Conservation (phyloP, 768 basidiomycete genomes). For the Clitopilus passeckerianus region DNA sequence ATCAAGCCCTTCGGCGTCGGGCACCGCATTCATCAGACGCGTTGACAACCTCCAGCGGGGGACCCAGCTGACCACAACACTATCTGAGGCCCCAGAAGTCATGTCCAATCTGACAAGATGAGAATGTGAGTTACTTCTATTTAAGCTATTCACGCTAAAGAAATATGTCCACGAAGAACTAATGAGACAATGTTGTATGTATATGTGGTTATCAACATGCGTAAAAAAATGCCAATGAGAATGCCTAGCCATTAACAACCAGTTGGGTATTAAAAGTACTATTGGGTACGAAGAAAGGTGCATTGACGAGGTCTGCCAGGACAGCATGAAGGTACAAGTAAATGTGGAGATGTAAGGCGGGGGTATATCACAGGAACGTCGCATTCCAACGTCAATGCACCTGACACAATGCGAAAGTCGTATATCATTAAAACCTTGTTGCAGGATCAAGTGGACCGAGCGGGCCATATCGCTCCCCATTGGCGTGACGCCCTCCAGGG, state of each 20-base stretch:
- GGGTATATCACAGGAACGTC: slow-evolving; percentile 36
- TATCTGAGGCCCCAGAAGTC: too few species aligned
- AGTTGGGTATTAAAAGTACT: slow-evolving; percentile 20
- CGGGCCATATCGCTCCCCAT: slow-evolving; percentile 44
- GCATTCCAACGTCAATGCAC: slow-evolving; percentile 16
- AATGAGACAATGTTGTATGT: not conserved
- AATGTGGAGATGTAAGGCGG: slow-evolving; percentile 24
- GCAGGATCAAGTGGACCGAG: slow-evolving; percentile 60
- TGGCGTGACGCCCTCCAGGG: slow-evolving; percentile 16
- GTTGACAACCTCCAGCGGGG: too few species aligned
- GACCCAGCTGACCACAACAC: too few species aligned
- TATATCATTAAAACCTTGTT: slow-evolving; percentile 37
- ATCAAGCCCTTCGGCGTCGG: too few species aligned
- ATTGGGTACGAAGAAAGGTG: slow-evolving; percentile 9
- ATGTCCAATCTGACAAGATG: too few species aligned
- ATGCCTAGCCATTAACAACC: slow-evolving; percentile 19
- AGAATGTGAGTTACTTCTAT: not conserved
- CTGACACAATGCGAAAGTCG: slow-evolving; percentile 14
- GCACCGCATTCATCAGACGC: too few species aligned
- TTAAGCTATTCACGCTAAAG: not conserved
- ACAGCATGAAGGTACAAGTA: slow-evolving; percentile 5
- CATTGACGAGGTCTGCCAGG: slow-evolving; percentile 9
- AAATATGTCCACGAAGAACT: not conserved
- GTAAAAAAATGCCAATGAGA: slow-evolving; percentile 2
- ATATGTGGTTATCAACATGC: slow-evolving; percentile 1